Base-by-base conservation (phyloP, 371 early-diverging fungal genomes). In the Funneliformis caledonium region DNA sequence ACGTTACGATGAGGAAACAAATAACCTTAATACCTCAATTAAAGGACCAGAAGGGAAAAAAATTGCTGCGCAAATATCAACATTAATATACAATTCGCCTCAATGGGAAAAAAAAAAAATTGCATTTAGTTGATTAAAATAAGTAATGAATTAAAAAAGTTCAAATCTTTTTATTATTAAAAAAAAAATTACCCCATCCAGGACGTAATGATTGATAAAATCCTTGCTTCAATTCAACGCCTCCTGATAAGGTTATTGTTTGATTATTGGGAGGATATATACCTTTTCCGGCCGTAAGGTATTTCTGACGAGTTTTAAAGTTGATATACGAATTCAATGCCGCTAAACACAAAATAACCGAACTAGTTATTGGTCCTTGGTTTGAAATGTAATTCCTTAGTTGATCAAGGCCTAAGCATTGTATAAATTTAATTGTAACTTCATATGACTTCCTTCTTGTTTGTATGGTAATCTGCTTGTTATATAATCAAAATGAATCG, bases 211-310 rank as follows among this genome's bases (percentile, higher is more conserved):
- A 93, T 82, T 96, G 96, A 78, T 94, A 95, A 85, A 91, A 95
- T 19, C 98, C 98, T 81, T 92, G 92, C 96, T 96, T 96, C 6
- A 95, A 90, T 85, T 95, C 96, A 37, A 93, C 87, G 31, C 96
- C 96, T 68, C 93, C 93, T 47, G 87, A 87, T 52, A 91, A 87
- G 14, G 31, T 72, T 2, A 50, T 72, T 10, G 47, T 19, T 7
- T 19, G 19, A 2, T 11, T 4, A 9, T 45, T 22, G 43, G n/a
- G 42, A 37, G 70, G 70, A 70, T n/a, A 70, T 22, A 70, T 22
- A 16, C 70, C 43, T 70, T 9, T 70, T 1, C 70, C 70, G n/a
- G 43, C n/a, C 11, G 70, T 8, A 16, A 43, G 45, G 19, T 70
- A 70, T 19, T 70, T 70, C 3, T 43, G 70, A 4, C 70, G 70